Evolutionary conservation across 1,284 basidiomycete species (phyloP).

Genomic region (Ustanciosporium gigantosporum): DNA sequence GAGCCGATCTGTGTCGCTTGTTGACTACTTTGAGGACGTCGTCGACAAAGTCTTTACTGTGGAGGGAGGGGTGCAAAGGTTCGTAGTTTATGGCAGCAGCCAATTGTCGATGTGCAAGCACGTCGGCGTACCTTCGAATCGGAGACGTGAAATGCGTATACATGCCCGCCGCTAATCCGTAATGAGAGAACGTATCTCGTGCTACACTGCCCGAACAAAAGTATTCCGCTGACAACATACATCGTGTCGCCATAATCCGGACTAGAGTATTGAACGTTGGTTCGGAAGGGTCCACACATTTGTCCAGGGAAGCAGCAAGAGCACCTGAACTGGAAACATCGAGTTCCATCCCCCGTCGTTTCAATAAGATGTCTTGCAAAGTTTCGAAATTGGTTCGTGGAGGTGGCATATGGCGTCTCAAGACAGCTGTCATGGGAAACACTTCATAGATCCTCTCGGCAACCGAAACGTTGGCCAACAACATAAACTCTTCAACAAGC

Average conservation of each 20-base stretch:
- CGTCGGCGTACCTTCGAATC: slow-evolving; percentile 67
- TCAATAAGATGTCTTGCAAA: slow-evolving; percentile 86
- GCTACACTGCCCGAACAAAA: slow-evolving; percentile 93
- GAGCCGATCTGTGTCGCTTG: slow-evolving; percentile 88
- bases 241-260: slow-evolving; percentile 97
- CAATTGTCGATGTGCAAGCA: slow-evolving; percentile 91
- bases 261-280: slow-evolving; percentile 91
- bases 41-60: slow-evolving; percentile 88
- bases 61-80: slow-evolving; percentile 81
- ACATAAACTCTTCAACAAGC: slow-evolving; percentile 98
- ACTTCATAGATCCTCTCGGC: slow-evolving; percentile 88
- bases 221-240: slow-evolving; percentile 98
- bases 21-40: slow-evolving; percentile 85
- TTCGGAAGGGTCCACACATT: slow-evolving; percentile 71
- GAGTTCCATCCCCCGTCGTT: slow-evolving; percentile 80
- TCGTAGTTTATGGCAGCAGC: slow-evolving; percentile 84
- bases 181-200: slow-evolving; percentile 90
- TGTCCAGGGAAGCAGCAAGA: slow-evolving; percentile 85
- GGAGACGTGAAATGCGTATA: slow-evolving; percentile 90
- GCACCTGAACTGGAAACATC: slow-evolving; percentile 91
- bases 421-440: slow-evolving; percentile 92
- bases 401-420: slow-evolving; percentile 90
- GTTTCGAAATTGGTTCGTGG: slow-evolving; percentile 94
- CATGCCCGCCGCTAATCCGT: slow-evolving; percentile 92
- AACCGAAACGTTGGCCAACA: slow-evolving; percentile 94